phyloP scores from a whole-genome alignment of 2,329 filamentous ascomycete genomes.

The Hymenoscyphus occultus region DNA sequence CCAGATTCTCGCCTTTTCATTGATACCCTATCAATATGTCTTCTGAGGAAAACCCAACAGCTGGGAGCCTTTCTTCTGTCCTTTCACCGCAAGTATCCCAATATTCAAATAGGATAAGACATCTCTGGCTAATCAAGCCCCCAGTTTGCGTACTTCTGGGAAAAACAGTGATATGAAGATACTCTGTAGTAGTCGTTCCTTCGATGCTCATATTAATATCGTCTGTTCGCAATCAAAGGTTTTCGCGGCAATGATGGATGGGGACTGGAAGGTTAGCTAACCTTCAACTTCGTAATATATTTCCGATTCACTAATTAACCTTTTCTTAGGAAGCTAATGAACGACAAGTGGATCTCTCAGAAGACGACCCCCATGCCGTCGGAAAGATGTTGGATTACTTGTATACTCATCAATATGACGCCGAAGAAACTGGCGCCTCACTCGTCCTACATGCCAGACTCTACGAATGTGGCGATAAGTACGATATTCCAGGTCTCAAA shows the following conservation, averaged over 20 bases:
- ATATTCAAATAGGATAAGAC: neutral
- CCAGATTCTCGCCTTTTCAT: too few relatives aligned
- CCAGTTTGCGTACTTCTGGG: neutral
- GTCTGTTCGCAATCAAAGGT: conserved; percentile 26
- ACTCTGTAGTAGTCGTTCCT: conserved; percentile 18
- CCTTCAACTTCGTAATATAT: too few relatives aligned
- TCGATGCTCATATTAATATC: conserved; percentile 24
- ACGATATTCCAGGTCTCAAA: neutral
- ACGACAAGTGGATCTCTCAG: neutral
- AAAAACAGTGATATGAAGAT: conserved; percentile 26
- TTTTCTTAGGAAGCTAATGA: neutral
- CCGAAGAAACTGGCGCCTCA: neutral
- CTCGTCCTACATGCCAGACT: neutral
- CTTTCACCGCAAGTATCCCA: neutral
- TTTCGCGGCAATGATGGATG: conserved; percentile 21
- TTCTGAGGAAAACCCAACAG: neutral
- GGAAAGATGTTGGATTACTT: neutral
- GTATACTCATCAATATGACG: neutral
- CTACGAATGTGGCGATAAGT: neutral
- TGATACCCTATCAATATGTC: too few relatives aligned
- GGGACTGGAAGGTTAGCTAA: conserved; percentile 4
- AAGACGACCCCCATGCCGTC: neutral
- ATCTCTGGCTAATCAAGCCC: neutral
- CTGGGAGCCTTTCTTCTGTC: neutral
- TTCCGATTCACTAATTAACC: too few relatives aligned